Conservation (phyloP, 257 asterid species). For the Orobanche coerulescens region DNA sequence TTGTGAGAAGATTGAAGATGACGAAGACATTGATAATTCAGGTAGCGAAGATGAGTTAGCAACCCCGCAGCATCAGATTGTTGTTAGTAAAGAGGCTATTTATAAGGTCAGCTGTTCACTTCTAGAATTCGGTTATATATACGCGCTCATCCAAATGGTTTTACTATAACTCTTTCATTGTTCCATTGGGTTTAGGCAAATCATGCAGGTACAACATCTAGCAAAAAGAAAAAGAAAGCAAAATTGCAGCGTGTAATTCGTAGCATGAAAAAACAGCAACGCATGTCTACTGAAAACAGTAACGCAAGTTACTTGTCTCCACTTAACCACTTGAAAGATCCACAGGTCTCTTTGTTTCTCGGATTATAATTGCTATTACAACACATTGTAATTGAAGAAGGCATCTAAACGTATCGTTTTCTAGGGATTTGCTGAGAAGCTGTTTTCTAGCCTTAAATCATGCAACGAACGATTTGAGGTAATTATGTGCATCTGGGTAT, state of each 20-base stretch:
- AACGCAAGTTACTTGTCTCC: slow-evolving; percentile 65
- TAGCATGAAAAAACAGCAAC: slow-evolving; percentile 92
- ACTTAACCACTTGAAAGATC: slow-evolving; percentile 83
- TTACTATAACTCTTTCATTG: neutral
- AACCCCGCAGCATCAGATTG: slow-evolving; percentile 47
- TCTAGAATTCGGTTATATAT: neutral
- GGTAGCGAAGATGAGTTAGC: slow-evolving; percentile 59
- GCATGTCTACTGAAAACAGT: slow-evolving; percentile 51
- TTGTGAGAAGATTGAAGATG: slow-evolving; percentile 78
- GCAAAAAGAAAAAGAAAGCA: slow-evolving; percentile 98
- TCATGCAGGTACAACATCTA: slow-evolving; percentile 80
- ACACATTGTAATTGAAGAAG: slow-evolving; percentile 9
- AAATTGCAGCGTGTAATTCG: slow-evolving; percentile 85
- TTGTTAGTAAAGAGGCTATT: slow-evolving; percentile 65
- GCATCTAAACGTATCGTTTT: slow-evolving; percentile 12
- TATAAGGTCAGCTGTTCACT: slow-evolving; percentile 63
- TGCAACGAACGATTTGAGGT: slow-evolving; percentile 79
- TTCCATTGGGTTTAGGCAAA: slow-evolving; percentile 45
- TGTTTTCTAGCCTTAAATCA: slow-evolving; percentile 74
- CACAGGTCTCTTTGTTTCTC: slow-evolving; percentile 50
- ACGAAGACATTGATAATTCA: slow-evolving; percentile 61
- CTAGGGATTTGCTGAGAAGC: slow-evolving; percentile 87
- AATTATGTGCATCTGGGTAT: neutral
- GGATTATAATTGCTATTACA: no score
- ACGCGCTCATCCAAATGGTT: neutral